Base-by-base conservation (phyloP, 2,329 filamentous ascomycete species). In the Fusarium staphyleae region DNA sequence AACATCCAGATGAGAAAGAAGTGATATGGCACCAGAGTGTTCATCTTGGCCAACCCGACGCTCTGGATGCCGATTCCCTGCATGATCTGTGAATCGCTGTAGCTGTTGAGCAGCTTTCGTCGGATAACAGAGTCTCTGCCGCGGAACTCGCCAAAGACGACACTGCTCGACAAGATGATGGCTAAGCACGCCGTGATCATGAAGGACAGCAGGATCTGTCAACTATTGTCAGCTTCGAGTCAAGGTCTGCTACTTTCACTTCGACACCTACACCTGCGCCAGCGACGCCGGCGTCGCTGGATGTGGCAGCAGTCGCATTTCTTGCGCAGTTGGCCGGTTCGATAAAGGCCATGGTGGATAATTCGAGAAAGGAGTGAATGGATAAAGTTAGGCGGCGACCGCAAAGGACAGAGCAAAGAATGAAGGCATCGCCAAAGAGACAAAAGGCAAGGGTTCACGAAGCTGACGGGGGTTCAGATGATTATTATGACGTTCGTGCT, bases 1-100 rank as follows among this genome's bases (percentile, higher is more conserved):
- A 89, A 74, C 75, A 88, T 86, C 86, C 86, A 89, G 60, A 89
- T 82, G 48, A 88, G 79, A 74, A 88, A 88, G 74, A 89, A 88
- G 71, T 89, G 86, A 68, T 89, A 89, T 0, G 85, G 80, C 0
- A 86, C 78, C 68, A 89, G 80, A 5, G 75, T 75, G 37, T 78
- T 72, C 66, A 83, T 80, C 66, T 85, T 84, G 4, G 81, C 81
- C 1, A 89, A 78, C 0, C 82, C 87, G 18, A 89, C 78, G 62
- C 77, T 78, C 68, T 89, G 86, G 50, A 89, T 83, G n/a, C 83
- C 85, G 67, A 89, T 88, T 33, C 87, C 86, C 14, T 85, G 86
- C 48, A 89, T 75, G 69, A 89, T 85, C 70, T 89, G 86, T 67
- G 88, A 86, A 71, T 89, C 86, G 14, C 81, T 85, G 73, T 87